These are phyloP conservation scores for Ophiosphaerella herpotricha DNA, from an alignment of 2,329 filamentous ascomycete species.

Conservation along the genomic window DNA sequence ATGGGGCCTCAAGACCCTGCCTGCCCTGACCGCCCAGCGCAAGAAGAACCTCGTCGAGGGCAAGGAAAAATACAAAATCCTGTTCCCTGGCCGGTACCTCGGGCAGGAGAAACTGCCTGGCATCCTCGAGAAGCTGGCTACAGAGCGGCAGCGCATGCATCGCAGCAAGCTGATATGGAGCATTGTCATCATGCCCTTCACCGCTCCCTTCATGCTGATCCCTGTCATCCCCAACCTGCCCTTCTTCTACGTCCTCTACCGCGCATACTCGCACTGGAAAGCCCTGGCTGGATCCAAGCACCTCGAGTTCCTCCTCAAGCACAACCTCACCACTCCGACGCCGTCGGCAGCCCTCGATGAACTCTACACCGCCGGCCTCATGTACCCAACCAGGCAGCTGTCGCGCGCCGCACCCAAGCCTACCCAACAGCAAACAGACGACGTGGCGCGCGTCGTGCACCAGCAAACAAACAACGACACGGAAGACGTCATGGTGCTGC, in stretches of 20 bases:
- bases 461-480: conserved; percentile 47
- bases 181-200: conserved; percentile 64
- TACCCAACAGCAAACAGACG: conserved; percentile 43
- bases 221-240: conserved; percentile 91
- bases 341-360: conserved; percentile 73
- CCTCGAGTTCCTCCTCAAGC: conserved; percentile 77
- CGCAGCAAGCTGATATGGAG: conserved; percentile 78
- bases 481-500: conserved; percentile 56
- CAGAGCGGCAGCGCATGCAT: conserved; percentile 80
- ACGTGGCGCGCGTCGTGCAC: conserved; percentile 46
- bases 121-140: conserved; percentile 73
- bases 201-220: conserved; percentile 78
- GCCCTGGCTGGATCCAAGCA: conserved; percentile 84
- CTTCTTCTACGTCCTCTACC: conserved; percentile 93
- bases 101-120: conserved; percentile 64
- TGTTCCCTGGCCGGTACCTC: conserved; percentile 76
- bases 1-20: conserved; percentile 96
- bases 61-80: conserved; percentile 69
- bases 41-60: conserved; percentile 66
- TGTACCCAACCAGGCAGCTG: conserved; percentile 48
- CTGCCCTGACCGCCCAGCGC: conserved; percentile 72
- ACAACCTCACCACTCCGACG: conserved; percentile 68
- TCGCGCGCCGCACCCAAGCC: conserved; percentile 47
- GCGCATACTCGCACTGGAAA: conserved; percentile 63
- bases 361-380: conserved; percentile 66